Evolutionary conservation across 306 rosid species (phyloP).

Genomic region (Astragalus membranaceus): DNA sequence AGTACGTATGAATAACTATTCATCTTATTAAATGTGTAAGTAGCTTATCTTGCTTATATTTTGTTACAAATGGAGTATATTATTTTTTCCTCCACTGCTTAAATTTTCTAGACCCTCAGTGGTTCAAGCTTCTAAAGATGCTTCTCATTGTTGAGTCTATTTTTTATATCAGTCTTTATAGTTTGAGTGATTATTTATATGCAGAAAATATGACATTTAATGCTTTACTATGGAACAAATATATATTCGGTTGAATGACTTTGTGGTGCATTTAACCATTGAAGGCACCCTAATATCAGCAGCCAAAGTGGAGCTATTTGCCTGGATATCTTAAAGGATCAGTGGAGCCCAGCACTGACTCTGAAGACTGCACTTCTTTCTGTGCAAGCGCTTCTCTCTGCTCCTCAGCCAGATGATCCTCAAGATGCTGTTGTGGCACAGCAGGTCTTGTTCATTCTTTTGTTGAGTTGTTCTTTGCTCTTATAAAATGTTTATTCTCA

Average conservation of each 20-base stretch:
- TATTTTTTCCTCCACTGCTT: no score
- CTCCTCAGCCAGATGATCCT: slow-evolving; percentile 99
- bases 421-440: slow-evolving; percentile 99
- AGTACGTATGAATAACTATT: no score
- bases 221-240: neutral
- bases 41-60: no score
- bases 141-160: neutral
- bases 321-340: slow-evolving; percentile 91
- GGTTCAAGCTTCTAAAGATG: neutral
- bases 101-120: no score
- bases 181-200: neutral
- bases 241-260: slow-evolving; percentile 5
- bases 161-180: neutral
- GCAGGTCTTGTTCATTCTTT: slow-evolving; percentile 49
- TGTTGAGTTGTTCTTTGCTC: neutral
- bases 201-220: neutral
- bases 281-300: slow-evolving; percentile 99
- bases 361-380: slow-evolving; percentile 98
- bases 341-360: slow-evolving; percentile 99
- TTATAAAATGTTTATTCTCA: neutral
- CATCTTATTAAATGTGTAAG: no score
- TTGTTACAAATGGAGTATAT: no score
- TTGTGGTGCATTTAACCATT: slow-evolving; percentile 22
- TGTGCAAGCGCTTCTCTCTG: slow-evolving; percentile 93
- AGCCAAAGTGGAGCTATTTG: slow-evolving; percentile 99